Conservation (phyloP, 805 yeast species). For the Kodamaea neixiangensis region DNA sequence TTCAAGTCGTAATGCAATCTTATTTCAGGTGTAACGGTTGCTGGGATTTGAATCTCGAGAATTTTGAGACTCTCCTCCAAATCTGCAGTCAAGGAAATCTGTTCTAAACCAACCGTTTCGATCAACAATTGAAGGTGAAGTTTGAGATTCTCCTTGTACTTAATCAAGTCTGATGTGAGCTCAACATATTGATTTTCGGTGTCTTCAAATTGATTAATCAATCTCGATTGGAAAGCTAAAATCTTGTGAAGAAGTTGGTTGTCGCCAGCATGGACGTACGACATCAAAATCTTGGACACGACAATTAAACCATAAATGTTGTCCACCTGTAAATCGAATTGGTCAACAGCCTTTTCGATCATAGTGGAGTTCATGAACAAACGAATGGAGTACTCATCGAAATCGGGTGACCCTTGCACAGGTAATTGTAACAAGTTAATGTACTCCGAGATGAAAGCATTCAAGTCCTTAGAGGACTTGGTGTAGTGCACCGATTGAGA, state of each 20-base stretch:
- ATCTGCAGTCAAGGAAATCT: constrained; percentile 13
- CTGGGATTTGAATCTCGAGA: neutral
- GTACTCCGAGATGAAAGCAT: constrained; percentile 34
- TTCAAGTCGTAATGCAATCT: constrained; percentile 20
- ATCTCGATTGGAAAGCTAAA: constrained; percentile 28
- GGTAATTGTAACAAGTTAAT: constrained; percentile 20
- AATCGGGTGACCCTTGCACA: constrained; percentile 2
- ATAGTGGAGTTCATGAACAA: constrained; percentile 32
- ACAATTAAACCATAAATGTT: constrained; percentile 34
- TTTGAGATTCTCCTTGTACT: constrained; percentile 11
- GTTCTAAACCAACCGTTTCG: neutral
- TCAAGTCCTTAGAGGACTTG: constrained; percentile 21
- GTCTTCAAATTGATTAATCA: constrained; percentile 40
- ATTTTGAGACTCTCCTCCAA: constrained; percentile 12
- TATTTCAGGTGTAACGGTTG: neutral
- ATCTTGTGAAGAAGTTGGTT: constrained; percentile 19
- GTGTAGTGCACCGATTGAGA: constrained; percentile 30
- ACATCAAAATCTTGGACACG: constrained; percentile 25
- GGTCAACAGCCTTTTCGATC: constrained; percentile 27
- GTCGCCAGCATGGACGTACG: constrained; percentile 14
- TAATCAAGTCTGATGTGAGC: constrained; percentile 17
- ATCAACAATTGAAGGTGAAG: constrained; percentile 15
- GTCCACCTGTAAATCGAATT: constrained; percentile 28
- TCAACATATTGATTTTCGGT: constrained; percentile 40
- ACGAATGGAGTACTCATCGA: constrained; percentile 17